Evolutionary conservation across 1,284 basidiomycete genomes (phyloP), one percentile per base, ranked within the genome.

Genomic region (Psilocybe mexicana): DNA sequence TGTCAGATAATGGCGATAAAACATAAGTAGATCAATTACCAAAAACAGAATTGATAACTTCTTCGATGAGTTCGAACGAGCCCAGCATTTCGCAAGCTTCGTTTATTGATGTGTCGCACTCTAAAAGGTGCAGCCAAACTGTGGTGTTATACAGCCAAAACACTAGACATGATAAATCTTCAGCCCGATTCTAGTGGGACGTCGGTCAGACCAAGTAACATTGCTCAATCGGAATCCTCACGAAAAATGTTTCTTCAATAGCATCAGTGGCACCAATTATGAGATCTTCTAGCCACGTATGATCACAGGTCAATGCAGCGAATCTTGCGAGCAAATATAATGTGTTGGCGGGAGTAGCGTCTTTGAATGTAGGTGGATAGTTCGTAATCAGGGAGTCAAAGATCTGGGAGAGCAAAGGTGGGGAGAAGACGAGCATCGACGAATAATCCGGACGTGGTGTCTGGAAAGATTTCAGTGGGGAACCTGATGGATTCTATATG

Each of bases 61-160:
- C 94, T 70, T 92, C 88, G 47, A 94, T 82, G 51, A 92, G 77
- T 53, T 87, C 86, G 61, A 92, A 90, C 2, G 92, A 86, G 38
- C 90, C 90, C 49, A 95, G 74, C 68, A 89, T 82, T 65, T 93
- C 90, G 66, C 92, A 94, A 1, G 86, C 84, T 59, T 85, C 83
- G 55, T 82, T 85, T 58, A 95, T 85, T 8, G 83, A 81, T 46
- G 83, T 81, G 70, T 98, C 95, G 62, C 90, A 92, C 58, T 91
- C 87, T 70, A 97, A 81, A 55, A 98, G 86, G 75, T 98, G 93
- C 14, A 98, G 80, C 78, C 96, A 91, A 12, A 94, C 74, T 6
- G 92, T 93, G 26, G 87, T 84, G 72, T 99, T 99, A 74, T 93
- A 93, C 43, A 97, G 77, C 96, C 97, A 99, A 73, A 98, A 98